Conservation (phyloP, 2,329 filamentous ascomycete species). For the Penicillium sp. region DNA sequence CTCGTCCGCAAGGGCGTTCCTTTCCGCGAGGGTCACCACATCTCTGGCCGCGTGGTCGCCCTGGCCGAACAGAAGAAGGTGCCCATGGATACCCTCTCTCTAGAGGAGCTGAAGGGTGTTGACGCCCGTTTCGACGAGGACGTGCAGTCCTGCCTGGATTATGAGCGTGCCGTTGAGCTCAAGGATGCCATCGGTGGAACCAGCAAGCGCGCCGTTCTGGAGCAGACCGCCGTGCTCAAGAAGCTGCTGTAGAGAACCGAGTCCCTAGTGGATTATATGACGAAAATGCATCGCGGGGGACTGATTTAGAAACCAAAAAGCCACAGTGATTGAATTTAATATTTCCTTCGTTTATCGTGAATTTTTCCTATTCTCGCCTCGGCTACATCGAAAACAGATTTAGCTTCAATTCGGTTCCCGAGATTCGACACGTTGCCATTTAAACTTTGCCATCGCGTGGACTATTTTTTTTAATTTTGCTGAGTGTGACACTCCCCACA, state of each 20-base stretch:
- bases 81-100: constrained; percentile 67
- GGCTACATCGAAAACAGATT: too few relatives aligned
- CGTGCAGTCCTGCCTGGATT: constrained; percentile 70
- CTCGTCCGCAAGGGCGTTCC: constrained; percentile 58
- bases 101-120: constrained; percentile 65
- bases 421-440: too few relatives aligned
- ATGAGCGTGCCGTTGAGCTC: constrained; percentile 79
- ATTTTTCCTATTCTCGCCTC: too few relatives aligned
- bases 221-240: constrained; percentile 65
- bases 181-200: constrained; percentile 74
- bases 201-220: constrained; percentile 65
- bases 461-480: too few relatives aligned
- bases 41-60: constrained; percentile 70
- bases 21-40: constrained; percentile 78
- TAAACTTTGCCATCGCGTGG: too few relatives aligned
- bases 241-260: constrained; percentile 46
- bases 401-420: too few relatives aligned
- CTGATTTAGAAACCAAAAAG: constrained; percentile 24
- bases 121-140: constrained; percentile 70
- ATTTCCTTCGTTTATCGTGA: too few relatives aligned
- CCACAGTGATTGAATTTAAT: background rate
- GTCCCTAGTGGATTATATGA: constrained; percentile 4
- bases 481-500: too few relatives aligned
- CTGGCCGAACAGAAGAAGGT: constrained; percentile 64
- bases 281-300: constrained; percentile 9